Base-by-base conservation (phyloP, 768 basidiomycete species). In the Rhizopogon vinicolor region DNA sequence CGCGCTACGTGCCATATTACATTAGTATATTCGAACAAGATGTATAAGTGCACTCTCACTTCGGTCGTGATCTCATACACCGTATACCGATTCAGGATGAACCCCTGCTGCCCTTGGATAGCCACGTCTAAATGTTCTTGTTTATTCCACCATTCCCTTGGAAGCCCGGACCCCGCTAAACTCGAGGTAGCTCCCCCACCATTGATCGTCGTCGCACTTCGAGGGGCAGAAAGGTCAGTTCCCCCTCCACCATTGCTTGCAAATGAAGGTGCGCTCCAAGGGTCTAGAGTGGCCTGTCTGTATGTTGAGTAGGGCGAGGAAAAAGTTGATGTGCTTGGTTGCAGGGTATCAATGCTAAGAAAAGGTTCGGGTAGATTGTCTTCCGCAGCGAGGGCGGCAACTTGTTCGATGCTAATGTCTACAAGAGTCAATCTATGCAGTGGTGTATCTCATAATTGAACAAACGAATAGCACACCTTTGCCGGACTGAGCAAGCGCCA, bases 71-170 rank as follows among this genome's bases (percentile, higher is more conserved):
- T 76, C 64, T 89, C 85, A 67, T 96, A 98, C 3, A 93, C 85
- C 54, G 83, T 89, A 65, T 91, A 89, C 53, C 95, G 82, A 62
- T 90, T 93, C 62, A 96, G 72, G 61, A 96, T 88, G 72, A 95
- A 95, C 2, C 94, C 94, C 68, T 95, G 93, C 62, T 91, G 92
- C 31, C 93, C 93, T 43, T 90, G 74, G 46, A 94, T 78, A 44
- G 78, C 81, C 41, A 97, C 83, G 51, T 78, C 75, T 18, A 90
- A 83, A 2, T 66, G 78, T 68, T 93, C 89, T 66, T 90, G 84
- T 59, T 76, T 85, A 72, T 84, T 90, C 92, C 92, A 96, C 89
- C 93, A 98, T 41, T 89, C 85, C 54, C 72, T 76, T 0, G 89
- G 87, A 22, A 92, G 72, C 3, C 89, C 91, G 12, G 82, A 82